Evolutionary conservation across 768 basidiomycete species (phyloP), one percentile per base, ranked within the genome.

Genomic region (Agaricus subrufescens): DNA sequence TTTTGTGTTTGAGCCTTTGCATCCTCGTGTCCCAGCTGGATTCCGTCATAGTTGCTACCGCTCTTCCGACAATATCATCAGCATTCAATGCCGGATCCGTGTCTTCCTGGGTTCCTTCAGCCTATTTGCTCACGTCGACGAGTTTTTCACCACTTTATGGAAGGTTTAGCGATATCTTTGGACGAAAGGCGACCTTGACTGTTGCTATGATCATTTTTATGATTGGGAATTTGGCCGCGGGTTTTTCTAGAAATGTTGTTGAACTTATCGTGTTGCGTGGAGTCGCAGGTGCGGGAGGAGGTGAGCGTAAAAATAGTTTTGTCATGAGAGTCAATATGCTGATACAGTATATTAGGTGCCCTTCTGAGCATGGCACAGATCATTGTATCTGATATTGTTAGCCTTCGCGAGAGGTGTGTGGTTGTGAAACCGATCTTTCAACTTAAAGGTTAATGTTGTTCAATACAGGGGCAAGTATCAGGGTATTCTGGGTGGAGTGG

Each of bases 11-110:
- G 11, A 74, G 82, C 0, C 69, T 83, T 1, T 87, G 86, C 46
- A 76, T 84, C 10, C 73, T 85, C 45, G 81, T 86, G 46, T 80
- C 85, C 4, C 72, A 82, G 0, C 69, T 88, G 0, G 87, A 90
- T 65, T 85, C 87, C 10, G 87, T 87, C 7, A 84, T 89, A 47
- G 82, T 89, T 8, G 85, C 86, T 0, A 89, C 88, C 0, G 84
- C 87, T 1, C 71, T 91, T n/a, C 86, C 88, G 0, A 87, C 83
- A 0, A 82, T 91, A 46, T 83, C 87, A 3, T 62, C 76, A 23
- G 76, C 79, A 3, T 90, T 90, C 68, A 74, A 84, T 51, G 83
- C 87, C 0, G 82, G 85, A 3, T 76, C 82, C 3, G 75, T 85
- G 26, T 71, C 76, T 26, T 84, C 83, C 4, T 90, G 86, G 87